phyloP scores from a whole-genome alignment of 768 basidiomycete genomes.

The Leccinum uliginosum region DNA sequence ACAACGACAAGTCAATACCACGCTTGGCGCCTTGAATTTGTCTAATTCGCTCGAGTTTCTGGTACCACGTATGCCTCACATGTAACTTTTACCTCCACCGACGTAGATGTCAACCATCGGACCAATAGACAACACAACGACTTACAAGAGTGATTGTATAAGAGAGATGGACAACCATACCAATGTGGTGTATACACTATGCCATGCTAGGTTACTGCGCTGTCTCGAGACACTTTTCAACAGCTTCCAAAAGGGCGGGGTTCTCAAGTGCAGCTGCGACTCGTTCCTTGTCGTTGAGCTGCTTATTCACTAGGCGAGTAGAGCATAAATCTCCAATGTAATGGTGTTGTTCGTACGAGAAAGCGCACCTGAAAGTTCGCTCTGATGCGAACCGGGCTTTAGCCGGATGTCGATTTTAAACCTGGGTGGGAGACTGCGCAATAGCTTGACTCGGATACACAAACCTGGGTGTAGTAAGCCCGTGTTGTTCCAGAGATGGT shows the following conservation, averaged over 20 bases:
- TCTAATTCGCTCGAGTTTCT: background rate
- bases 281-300: slow-evolving; percentile 97
- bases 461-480: slow-evolving; percentile 46
- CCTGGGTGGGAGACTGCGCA: slow-evolving; percentile 84
- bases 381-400: slow-evolving; percentile 94
- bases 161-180: background rate
- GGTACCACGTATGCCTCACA: background rate
- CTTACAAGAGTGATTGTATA: background rate
- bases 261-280: slow-evolving; percentile 98
- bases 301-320: slow-evolving; percentile 81
- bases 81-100: background rate
- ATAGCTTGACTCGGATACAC: slow-evolving; percentile 89
- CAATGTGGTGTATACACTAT: slow-evolving; percentile 5
- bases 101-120: background rate
- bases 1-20: background rate
- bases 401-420: slow-evolving; percentile 94
- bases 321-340: background rate
- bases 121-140: background rate
- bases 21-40: background rate
- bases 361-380: slow-evolving; percentile 76
- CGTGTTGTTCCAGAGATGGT: background rate
- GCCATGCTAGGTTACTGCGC: slow-evolving; percentile 14
- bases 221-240: slow-evolving; percentile 70
- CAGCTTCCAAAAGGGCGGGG: slow-evolving; percentile 73
- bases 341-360: background rate